Evolutionary conservation across 2,329 filamentous ascomycete genomes (phyloP).

Genomic region (Epicoccum nigrum): DNA sequence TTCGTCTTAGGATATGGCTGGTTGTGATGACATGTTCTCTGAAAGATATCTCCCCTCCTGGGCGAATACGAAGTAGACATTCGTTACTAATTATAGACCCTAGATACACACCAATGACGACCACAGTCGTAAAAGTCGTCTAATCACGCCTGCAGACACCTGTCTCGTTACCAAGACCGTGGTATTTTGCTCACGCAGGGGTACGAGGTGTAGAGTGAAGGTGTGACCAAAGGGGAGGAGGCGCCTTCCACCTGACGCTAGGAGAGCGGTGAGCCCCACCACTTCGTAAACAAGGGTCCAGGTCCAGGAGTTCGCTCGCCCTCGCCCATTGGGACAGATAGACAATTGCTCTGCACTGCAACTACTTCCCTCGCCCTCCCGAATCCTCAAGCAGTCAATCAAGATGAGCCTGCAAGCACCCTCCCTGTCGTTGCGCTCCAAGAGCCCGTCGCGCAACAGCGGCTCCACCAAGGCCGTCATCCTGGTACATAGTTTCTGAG

Average conservation of each 20-base stretch:
- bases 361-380: neutral
- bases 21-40: no score
- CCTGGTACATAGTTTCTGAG: constrained; percentile 65
- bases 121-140: no score
- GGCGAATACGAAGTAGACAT: no score
- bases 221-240: constrained; percentile 6
- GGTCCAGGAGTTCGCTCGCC: constrained; percentile 32
- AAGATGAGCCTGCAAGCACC: constrained; percentile 48
- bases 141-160: no score
- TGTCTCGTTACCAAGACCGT: no score
- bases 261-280: constrained; percentile 9
- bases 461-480: constrained; percentile 88
- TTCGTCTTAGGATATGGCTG: no score
- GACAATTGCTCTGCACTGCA: constrained; percentile 27
- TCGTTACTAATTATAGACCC: no score
- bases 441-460: constrained; percentile 35
- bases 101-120: no score
- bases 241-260: constrained; percentile 1
- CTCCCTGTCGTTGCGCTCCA: constrained; percentile 44
- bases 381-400: constrained; percentile 2
- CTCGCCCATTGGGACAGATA: constrained; percentile 30
- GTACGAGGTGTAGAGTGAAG: neutral
- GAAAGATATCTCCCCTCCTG: no score
- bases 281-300: constrained; percentile 30
- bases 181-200: neutral